phyloP scores from a whole-genome alignment of 2,329 filamentous ascomycete genomes.

The Ceratocystis albifundus region DNA sequence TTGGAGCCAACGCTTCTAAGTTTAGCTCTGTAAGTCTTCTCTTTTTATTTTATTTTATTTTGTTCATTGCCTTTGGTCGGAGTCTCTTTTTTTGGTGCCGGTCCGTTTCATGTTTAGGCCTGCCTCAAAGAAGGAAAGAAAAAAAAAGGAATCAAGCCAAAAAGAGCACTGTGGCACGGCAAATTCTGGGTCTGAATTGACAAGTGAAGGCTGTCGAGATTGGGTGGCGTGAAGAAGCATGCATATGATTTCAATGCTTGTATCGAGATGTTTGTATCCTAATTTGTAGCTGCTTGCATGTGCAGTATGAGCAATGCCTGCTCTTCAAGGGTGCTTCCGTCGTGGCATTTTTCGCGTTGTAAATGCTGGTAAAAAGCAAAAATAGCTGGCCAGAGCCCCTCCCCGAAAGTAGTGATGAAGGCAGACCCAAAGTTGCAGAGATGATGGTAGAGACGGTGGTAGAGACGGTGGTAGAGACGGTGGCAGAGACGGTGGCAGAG shows the following conservation, averaged over 20 bases:
- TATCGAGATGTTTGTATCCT: neutral
- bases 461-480: neutral
- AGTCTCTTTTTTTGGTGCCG: conserved; percentile 6
- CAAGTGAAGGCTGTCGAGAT: neutral
- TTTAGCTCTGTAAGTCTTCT: neutral
- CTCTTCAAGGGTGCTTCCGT: neutral
- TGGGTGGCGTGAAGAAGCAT: neutral
- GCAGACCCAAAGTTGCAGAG: too few species aligned
- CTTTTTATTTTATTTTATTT: conserved; percentile 6
- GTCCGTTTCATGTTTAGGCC: neutral
- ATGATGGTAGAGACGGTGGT: neutral
- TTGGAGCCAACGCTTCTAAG: neutral
- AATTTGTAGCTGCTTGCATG: neutral
- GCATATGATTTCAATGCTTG: neutral
- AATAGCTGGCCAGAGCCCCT: neutral
- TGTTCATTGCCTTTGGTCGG: neutral
- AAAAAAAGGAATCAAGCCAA: neutral
- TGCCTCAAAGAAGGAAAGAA: neutral
- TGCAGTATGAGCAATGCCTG: neutral
- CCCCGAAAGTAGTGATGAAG: too few species aligned
- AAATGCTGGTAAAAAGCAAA: neutral
- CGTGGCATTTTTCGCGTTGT: neutral
- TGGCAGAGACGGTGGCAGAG: neutral
- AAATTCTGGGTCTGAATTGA: neutral
- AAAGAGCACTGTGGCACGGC: neutral